A percentile compares a stretch with the other conserved stretches of the same genome.
These are phyloP conservation scores for Wallacemonas sp. DNA, from an alignment of 208 protist genomes.

Conservation along the genomic window DNA sequence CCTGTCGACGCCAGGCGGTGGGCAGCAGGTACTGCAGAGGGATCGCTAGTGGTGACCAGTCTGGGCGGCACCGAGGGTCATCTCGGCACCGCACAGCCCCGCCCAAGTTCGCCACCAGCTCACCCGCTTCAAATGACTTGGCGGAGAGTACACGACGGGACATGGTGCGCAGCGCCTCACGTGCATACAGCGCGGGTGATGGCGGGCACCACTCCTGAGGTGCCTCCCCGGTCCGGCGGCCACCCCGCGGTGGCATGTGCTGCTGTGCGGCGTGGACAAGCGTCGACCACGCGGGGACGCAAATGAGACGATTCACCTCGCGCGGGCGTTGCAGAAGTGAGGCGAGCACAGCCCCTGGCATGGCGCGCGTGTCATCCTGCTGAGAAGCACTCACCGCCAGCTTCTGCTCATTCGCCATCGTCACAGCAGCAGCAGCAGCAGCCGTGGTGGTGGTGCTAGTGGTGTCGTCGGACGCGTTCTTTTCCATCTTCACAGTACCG, in stretches of 20 bases:
- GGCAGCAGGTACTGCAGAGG: conserved; percentile 71
- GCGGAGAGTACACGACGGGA: conserved; percentile 66
- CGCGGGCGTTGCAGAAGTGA: conserved; percentile 21
- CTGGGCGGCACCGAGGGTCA: conserved; percentile 48
- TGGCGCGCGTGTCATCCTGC: no score
- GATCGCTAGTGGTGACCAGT: conserved; percentile 64
- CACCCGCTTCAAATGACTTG: conserved; percentile 68
- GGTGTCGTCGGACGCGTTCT: background rate
- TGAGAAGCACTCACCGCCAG: no score
- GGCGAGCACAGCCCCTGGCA: no score
- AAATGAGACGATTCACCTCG: conserved; percentile 33
- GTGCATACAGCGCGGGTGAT: conserved; percentile 8
- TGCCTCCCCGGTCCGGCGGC: background rate
- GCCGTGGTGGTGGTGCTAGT: no score
- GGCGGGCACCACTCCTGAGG: background rate
- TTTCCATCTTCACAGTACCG: background rate
- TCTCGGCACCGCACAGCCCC: conserved; percentile 41
- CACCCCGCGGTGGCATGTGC: background rate
- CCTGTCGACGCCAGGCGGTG: conserved; percentile 19
- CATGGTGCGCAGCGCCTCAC: conserved; percentile 43
- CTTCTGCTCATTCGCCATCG: no score
- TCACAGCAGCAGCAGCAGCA: no score
- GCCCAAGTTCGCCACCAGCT: conserved; percentile 71
- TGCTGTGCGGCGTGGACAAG: background rate
- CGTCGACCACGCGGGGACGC: conserved; percentile 19